phyloP scores from a whole-genome alignment of 192 early-diverging fungal genomes.

The Chytriomyces sp. region DNA sequence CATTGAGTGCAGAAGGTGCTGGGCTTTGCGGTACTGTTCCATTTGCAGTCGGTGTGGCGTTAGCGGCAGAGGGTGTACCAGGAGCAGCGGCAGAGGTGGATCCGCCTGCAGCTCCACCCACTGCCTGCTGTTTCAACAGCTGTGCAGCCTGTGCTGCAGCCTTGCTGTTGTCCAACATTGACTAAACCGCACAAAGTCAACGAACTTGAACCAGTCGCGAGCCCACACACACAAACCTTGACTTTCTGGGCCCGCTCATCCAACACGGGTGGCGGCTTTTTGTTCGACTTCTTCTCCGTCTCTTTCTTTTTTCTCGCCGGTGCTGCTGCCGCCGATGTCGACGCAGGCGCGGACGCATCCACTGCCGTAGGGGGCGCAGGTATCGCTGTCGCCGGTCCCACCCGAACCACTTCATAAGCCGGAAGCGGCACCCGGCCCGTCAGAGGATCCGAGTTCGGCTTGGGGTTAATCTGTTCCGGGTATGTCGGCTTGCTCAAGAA shows the following conservation, averaged over 20 bases:
- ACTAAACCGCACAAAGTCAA: neutral
- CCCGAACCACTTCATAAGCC: conserved; percentile 13
- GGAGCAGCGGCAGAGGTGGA: neutral
- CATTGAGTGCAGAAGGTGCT: neutral
- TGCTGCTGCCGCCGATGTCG: neutral
- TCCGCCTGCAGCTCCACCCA: neutral
- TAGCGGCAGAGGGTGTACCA: neutral
- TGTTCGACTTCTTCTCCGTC: neutral
- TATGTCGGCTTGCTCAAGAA: conserved; percentile 30
- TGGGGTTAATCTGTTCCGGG: conserved; percentile 33
- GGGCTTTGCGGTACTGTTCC: neutral
- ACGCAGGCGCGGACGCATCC: neutral
- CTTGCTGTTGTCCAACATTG: neutral
- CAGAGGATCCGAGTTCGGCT: conserved; percentile 22
- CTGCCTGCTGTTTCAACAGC: neutral
- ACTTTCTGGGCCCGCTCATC: neutral
- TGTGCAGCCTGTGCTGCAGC: neutral
- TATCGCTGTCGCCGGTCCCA: neutral
- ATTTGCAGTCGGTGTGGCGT: neutral
- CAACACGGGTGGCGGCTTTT: conserved; percentile 25
- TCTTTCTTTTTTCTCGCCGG: conserved; percentile 15
- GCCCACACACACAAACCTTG: too few species aligned
- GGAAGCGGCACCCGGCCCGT: neutral
- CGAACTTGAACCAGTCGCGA: neutral
- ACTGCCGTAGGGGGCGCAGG: neutral